Evolutionary conservation across 2,329 filamentous ascomycete species (phyloP).

Genomic region (Cladophialophora carrionii): DNA sequence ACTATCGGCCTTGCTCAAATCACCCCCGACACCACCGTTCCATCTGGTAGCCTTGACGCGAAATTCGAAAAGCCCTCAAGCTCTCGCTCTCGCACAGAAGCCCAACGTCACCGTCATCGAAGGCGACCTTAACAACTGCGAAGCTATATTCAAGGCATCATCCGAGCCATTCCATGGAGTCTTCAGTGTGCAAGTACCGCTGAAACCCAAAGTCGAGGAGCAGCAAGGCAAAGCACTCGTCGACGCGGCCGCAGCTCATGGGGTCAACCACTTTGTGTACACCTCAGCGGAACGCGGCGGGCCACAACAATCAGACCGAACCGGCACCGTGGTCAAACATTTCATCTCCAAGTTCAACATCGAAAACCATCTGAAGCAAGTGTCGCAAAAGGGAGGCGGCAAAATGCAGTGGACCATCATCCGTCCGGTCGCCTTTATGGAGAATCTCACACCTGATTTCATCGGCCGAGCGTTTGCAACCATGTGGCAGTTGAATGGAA

Average conservation of each 20-base stretch:
- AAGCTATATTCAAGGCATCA: constrained; percentile 31
- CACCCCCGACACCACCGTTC: constrained; percentile 44
- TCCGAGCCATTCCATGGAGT: constrained; percentile 35
- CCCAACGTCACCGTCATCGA: constrained; percentile 31
- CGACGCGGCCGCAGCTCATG: constrained; percentile 42
- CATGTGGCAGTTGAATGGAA: constrained; percentile 39
- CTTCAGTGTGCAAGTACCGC: constrained; percentile 33
- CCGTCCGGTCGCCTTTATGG: constrained; percentile 39
- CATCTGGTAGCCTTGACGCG: constrained; percentile 38
- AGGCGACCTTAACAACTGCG: constrained; percentile 34
- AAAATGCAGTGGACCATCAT: constrained; percentile 39
- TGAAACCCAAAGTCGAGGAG: constrained; percentile 39
- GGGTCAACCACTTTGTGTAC: constrained; percentile 47
- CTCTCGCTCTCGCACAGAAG: constrained; percentile 28
- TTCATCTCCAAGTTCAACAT: constrained; percentile 41
- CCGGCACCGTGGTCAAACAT: constrained; percentile 39
- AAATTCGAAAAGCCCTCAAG: constrained; percentile 29
- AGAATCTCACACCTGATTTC: constrained; percentile 37
- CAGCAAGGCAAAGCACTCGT: constrained; percentile 46
- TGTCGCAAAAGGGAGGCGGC: constrained; percentile 36
- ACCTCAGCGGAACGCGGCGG: constrained; percentile 46
- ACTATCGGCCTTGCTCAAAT: constrained; percentile 48
- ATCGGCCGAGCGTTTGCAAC: constrained; percentile 34
- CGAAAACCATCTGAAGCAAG: constrained; percentile 41
- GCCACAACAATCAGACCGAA: constrained; percentile 39